Base-by-base conservation (phyloP, 768 basidiomycete species). In the Boletellus emodensis region DNA sequence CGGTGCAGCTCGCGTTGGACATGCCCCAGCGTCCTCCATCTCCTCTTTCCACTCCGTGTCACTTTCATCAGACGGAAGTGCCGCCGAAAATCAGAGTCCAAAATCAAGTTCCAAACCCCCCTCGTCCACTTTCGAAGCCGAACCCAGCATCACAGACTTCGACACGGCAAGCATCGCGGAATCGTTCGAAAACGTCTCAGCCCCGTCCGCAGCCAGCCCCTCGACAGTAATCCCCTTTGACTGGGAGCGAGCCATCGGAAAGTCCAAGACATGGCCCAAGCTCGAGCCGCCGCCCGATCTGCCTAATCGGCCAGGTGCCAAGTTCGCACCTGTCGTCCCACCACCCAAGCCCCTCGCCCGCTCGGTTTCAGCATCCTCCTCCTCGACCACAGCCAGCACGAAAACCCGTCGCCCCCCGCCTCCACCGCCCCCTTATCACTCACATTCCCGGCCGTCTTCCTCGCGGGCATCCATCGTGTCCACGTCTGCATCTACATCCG, bases 1-100 rank as follows among this genome's bases (percentile, higher is more conserved):
- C 45, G 65, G 72, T 14, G 59, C 61, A 37, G 57, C 55, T 52
- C 65, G 62, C 37, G 53, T 67, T 15, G 72, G 75, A 37, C 87
- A 90, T 62, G 77, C 72, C 5, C 77, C 80, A 5, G 78, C 77
- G 3, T 87, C 86, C 1, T 90, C 88, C 42, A 78, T 88, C 35
- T 90, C 88, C 3, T 90, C 88, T 26, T 89, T 91, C 54, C 87
- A 89, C 58, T 89, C 88, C 3, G 85, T 90, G 22, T 90, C 88
- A 2, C 75, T 90, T 15, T 90, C 87, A 1, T 85, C 84, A 7
- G 83, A 84, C 54, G 64, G 72, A 69, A 70, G 65, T 35, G 66
- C 58, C 4, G 50, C 60, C 32, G 67, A 68, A 35, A 43, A 26
- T 0, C 55, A 44, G 13, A 54, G 46, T 44, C 41, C 53, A 0